These are phyloP conservation scores for Fusarium tupiense DNA, from an alignment of 2,329 filamentous ascomycete genomes.

Conservation along the genomic window DNA sequence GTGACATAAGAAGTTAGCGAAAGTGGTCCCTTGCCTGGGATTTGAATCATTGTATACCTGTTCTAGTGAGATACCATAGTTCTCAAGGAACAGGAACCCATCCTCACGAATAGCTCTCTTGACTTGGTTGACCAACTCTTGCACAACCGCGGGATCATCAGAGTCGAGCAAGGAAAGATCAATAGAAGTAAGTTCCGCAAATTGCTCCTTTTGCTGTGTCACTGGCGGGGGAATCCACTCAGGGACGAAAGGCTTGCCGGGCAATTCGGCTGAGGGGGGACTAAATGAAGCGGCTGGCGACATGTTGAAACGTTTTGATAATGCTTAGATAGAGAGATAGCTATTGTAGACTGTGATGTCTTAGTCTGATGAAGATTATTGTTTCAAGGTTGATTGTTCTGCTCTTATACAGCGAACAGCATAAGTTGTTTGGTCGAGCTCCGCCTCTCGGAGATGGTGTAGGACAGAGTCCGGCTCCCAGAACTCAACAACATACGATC, in stretches of 20 bases:
- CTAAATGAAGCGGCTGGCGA: conserved; percentile 51
- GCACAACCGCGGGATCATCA: conserved; percentile 53
- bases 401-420: conserved; percentile 10
- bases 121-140: conserved; percentile 54
- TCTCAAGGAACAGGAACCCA: conserved; percentile 58
- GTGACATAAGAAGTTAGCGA: background rate
- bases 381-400: background rate
- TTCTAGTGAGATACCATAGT: conserved; percentile 60
- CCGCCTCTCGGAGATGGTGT: conserved; percentile 3
- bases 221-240: conserved; percentile 56
- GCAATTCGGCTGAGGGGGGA: conserved; percentile 50
- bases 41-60: conserved; percentile 31
- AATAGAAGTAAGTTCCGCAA: conserved; percentile 54
- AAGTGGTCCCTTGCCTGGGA: too few species aligned
- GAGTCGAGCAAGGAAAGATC: conserved; percentile 56
- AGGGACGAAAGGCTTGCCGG: conserved; percentile 54
- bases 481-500: background rate
- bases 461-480: background rate
- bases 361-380: background rate
- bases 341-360: background rate
- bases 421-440: background rate
- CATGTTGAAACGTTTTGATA: conserved; percentile 16
- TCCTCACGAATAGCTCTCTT: conserved; percentile 56
- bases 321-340: background rate
- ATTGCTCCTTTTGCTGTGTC: conserved; percentile 56